A percentile compares a stretch with the other conserved stretches of the same genome.
phyloP scores from a whole-genome alignment of 2,329 filamentous ascomycete genomes.

The Phaeophleospora eucalypticola region DNA sequence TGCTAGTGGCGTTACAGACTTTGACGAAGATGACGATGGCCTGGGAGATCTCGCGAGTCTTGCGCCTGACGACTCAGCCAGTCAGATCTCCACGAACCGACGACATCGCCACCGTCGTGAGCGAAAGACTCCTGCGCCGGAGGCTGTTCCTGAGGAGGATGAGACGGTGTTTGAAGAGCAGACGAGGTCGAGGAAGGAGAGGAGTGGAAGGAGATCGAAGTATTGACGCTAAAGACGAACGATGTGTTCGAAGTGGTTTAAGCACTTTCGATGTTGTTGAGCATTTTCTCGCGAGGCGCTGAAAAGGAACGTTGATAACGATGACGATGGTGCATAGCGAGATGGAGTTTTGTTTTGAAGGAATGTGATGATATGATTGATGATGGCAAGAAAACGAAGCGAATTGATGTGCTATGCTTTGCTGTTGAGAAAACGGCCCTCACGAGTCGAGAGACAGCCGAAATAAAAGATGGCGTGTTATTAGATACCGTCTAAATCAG shows the following conservation, averaged over 20 bases:
- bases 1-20: constrained; percentile 34
- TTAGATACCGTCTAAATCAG: too few relatives aligned
- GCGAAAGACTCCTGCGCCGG: constrained; percentile 63
- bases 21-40: constrained; percentile 33
- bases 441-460: too few relatives aligned
- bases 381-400: too few relatives aligned
- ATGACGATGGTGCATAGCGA: constrained; percentile 7
- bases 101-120: constrained; percentile 62
- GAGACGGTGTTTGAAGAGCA: constrained; percentile 43
- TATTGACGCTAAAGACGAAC: constrained; percentile 5
- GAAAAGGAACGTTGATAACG: background rate
- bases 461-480: too few relatives aligned
- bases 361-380: background rate
- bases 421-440: too few relatives aligned
- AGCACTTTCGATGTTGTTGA: background rate
- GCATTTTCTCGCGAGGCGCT: constrained; percentile 3
- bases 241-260: background rate
- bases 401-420: too few relatives aligned
- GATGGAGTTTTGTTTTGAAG: constrained; percentile 3
- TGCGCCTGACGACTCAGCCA: constrained; percentile 74
- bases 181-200: constrained; percentile 4
- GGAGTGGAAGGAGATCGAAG: constrained; percentile 11
- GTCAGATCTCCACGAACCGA: constrained; percentile 71
- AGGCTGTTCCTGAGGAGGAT: constrained; percentile 65
- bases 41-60: constrained; percentile 48